A percentile compares a stretch with the other conserved stretches of the same genome.
phyloP scores from a whole-genome alignment of 2,329 filamentous ascomycete species.

The Hymenoscyphus infarciens region DNA sequence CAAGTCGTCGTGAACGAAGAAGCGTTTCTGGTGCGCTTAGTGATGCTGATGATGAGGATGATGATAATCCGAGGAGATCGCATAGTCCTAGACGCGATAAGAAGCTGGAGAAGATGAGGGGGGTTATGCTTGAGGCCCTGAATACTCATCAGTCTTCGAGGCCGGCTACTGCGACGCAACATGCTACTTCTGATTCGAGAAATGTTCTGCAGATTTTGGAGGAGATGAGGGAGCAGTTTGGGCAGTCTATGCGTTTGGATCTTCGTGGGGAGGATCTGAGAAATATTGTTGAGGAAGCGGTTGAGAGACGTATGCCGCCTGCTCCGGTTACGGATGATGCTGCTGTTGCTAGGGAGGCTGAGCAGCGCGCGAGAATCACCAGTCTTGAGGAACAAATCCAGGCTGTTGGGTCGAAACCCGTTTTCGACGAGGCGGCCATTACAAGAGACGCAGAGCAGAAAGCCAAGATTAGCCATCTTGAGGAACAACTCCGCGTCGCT shows the following conservation, averaged over 20 bases:
- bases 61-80: conserved; percentile 70
- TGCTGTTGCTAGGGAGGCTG: conserved; percentile 23
- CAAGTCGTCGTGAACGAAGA: conserved; percentile 56
- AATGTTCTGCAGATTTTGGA: conserved; percentile 65
- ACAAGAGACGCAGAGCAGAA: conserved; percentile 23
- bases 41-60: conserved; percentile 93
- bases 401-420: conserved; percentile 53
- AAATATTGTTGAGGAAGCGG: conserved; percentile 51
- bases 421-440: conserved; percentile 40
- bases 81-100: conserved; percentile 76
- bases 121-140: conserved; percentile 70
- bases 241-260: conserved; percentile 42
- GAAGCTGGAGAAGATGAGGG: conserved; percentile 77
- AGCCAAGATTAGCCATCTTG: conserved; percentile 50
- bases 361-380: conserved; percentile 42
- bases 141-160: conserved; percentile 48
- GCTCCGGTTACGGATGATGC: conserved; percentile 42
- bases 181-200: conserved; percentile 34
- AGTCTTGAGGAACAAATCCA: conserved; percentile 61
- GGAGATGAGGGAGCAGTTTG: conserved; percentile 56
- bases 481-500: conserved; percentile 61
- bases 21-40: conserved; percentile 70
- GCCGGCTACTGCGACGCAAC: conserved; percentile 30
- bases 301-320: conserved; percentile 49
- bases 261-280: conserved; percentile 53